Evolutionary conservation across 306 rosid genomes (phyloP).

Genomic region (Cucumis cinereus): DNA sequence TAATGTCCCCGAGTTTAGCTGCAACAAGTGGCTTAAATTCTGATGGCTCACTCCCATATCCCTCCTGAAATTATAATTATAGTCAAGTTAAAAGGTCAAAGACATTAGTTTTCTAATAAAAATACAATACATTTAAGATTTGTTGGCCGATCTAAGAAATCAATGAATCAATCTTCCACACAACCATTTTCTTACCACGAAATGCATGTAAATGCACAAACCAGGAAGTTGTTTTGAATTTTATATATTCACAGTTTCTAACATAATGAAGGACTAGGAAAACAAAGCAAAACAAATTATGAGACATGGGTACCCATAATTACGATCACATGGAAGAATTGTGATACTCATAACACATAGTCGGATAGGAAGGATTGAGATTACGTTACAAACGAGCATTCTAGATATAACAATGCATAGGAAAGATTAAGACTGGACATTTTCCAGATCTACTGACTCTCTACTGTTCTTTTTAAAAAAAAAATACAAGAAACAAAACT

Average conservation of each 20-base stretch:
- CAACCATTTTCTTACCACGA: background rate
- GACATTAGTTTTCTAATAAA: background rate
- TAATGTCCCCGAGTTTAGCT: conserved; percentile 51
- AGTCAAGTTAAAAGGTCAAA: background rate
- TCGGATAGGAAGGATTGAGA: background rate
- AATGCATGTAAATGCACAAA: background rate
- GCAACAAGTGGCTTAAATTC: conserved; percentile 45
- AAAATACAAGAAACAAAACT: background rate
- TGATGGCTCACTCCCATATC: conserved; percentile 34
- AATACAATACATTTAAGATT: background rate
- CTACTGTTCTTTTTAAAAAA: background rate
- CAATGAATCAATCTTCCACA: background rate
- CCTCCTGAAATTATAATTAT: conserved; percentile 38
- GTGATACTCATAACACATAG: background rate
- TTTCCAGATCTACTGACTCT: background rate
- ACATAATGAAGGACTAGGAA: background rate
- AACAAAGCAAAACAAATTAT: background rate
- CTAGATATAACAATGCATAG: background rate
- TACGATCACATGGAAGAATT: background rate
- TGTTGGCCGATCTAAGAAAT: background rate
- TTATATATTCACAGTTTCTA: background rate
- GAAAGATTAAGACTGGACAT: background rate
- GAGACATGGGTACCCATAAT: background rate
- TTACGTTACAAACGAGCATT: background rate
- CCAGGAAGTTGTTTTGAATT: background rate